A percentile compares a stretch with the other conserved stretches of the same genome.
Evolutionary conservation across 306 rosid species (phyloP).

Genomic region (Lupinus albus): DNA sequence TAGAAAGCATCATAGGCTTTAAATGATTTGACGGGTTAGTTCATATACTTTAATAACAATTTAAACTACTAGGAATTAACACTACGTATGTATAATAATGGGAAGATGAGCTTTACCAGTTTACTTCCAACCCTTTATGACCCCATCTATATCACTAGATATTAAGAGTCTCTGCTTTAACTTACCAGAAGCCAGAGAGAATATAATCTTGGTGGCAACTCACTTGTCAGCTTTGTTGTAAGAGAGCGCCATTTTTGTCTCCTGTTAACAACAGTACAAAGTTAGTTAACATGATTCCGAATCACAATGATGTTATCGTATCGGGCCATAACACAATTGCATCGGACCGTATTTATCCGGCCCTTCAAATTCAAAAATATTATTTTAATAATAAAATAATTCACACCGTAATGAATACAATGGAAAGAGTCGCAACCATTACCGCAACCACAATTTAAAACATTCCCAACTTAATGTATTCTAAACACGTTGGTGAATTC

Average conservation of each 20-base stretch:
- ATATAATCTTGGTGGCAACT: constrained; percentile 91
- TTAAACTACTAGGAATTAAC: constrained; percentile 42
- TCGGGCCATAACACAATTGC: too few species aligned
- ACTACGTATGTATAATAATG: constrained; percentile 57
- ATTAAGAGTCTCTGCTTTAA: constrained; percentile 82
- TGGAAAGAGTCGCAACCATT: too few species aligned
- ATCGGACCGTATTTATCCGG: too few species aligned
- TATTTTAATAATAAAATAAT: too few species aligned
- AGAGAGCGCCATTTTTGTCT: too few species aligned
- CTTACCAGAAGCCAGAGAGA: constrained; percentile 85
- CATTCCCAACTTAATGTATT: constrained; percentile 27
- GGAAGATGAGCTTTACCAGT: constrained; percentile 28
- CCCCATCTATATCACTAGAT: constrained; percentile 92
- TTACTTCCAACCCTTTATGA: constrained; percentile 94
- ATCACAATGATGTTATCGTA: too few species aligned
- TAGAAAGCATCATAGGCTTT: not conserved
- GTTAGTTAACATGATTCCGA: too few species aligned
- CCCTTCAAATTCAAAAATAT: too few species aligned
- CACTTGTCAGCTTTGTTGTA: too few species aligned
- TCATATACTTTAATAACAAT: constrained; percentile 47
- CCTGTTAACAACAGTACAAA: too few species aligned
- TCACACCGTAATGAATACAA: too few species aligned
- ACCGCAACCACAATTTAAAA: too few species aligned
- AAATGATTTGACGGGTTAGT: constrained; percentile 29
- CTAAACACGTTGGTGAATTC: constrained; percentile 20